These are phyloP conservation scores for Raddia distichophylla DNA, from an alignment of 176 grass and related monocot species.

Conservation along the genomic window DNA sequence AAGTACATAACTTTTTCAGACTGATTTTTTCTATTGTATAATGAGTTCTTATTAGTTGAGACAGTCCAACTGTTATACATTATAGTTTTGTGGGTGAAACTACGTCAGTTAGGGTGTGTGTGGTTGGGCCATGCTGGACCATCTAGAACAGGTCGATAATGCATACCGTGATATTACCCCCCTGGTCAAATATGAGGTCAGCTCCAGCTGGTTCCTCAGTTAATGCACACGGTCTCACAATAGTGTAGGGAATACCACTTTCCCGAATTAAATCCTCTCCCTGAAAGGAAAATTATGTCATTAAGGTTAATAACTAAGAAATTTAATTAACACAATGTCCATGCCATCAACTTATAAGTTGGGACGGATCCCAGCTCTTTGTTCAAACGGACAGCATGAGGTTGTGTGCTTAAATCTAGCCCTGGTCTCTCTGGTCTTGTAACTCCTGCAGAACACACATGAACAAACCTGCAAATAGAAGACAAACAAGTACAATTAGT, in stretches of 20 bases:
- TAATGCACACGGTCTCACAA: constrained; percentile 87
- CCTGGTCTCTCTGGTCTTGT: constrained; percentile 93
- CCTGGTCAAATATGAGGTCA: constrained; percentile 96
- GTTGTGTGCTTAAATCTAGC: constrained; percentile 96
- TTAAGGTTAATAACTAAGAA: not conserved
- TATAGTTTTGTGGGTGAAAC: no score
- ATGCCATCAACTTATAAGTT: constrained; percentile 91
- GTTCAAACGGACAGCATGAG: constrained; percentile 92
- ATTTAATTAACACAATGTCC: not conserved
- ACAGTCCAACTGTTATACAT: no score
- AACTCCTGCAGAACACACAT: constrained; percentile 94
- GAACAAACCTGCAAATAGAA: constrained; percentile 69
- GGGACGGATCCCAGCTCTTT: constrained; percentile 94
- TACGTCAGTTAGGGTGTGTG: no score
- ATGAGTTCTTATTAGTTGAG: no score
- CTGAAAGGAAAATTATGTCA: constrained; percentile 42
- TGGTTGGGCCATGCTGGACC: no score
- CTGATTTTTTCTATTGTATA: no score
- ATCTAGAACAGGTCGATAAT: no score
- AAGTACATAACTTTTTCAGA: no score
- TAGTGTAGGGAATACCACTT: constrained; percentile 77
- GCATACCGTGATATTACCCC: constrained; percentile 93
- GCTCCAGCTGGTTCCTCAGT: constrained; percentile 96
- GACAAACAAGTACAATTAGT: not conserved
- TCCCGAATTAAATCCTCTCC: constrained; percentile 95